phyloP scores from a whole-genome alignment of 371 early-diverging fungal genomes.

The Mucor circinelloides region DNA sequence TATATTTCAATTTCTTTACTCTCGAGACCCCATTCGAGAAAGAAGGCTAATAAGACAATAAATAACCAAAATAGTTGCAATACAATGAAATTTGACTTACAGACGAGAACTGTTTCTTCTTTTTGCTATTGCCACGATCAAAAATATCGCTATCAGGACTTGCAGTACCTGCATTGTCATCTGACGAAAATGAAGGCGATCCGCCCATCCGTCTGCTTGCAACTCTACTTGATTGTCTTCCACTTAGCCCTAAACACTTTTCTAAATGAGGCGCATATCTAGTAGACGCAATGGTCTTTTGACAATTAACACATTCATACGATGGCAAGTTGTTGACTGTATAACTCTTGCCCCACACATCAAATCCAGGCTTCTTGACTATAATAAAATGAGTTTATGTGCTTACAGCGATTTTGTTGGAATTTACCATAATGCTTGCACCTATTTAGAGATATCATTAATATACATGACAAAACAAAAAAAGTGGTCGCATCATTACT shows the following conservation, averaged over 20 bases:
- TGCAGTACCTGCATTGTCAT: slow-evolving; percentile 16
- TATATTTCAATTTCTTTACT: slow-evolving; percentile 35
- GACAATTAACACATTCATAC: slow-evolving; percentile 81
- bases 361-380: slow-evolving; percentile 61
- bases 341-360: slow-evolving; percentile 74
- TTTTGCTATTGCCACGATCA: slow-evolving; percentile 13
- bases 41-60: slow-evolving; percentile 7
- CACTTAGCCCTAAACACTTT: slow-evolving; percentile 86
- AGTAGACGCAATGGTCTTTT: slow-evolving; percentile 72
- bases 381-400: no score
- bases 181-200: slow-evolving; percentile 27
- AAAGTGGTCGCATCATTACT: slow-evolving; percentile 38
- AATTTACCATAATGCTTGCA: slow-evolving; percentile 37
- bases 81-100: slow-evolving; percentile 2
- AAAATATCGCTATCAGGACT: slow-evolving; percentile 21
- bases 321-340: slow-evolving; percentile 59
- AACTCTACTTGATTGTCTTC: slow-evolving; percentile 68
- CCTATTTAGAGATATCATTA: slow-evolving; percentile 7
- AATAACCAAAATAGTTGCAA: background rate
- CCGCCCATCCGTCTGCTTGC: slow-evolving; percentile 56
- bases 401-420: no score
- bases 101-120: slow-evolving; percentile 18
- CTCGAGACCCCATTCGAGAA: slow-evolving; percentile 30
- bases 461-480: background rate
- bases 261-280: slow-evolving; percentile 89